These are phyloP conservation scores for Clitoria ternatea DNA, from an alignment of 306 rosid species.

Conservation along the genomic window DNA sequence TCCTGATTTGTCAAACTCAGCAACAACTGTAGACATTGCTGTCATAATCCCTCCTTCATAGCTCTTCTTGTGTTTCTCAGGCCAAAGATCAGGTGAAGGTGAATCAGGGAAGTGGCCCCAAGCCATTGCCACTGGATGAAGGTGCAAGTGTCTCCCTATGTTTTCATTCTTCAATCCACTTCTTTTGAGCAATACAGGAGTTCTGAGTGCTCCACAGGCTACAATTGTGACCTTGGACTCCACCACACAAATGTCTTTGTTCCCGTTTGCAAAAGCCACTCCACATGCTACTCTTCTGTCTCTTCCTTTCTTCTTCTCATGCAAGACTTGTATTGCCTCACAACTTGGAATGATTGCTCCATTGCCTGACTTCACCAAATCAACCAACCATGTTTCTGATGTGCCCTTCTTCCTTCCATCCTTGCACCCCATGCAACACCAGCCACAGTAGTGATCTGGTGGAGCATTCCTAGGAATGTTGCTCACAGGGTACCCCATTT, in stretches of 20 bases:
- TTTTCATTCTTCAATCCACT: constrained; percentile 66
- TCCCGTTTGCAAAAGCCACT: constrained; percentile 42
- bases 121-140: constrained; percentile 79
- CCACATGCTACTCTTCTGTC: constrained; percentile 41
- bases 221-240: constrained; percentile 70
- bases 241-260: constrained; percentile 50
- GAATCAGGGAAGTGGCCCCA: constrained; percentile 82
- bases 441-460: constrained; percentile 69
- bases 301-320: constrained; percentile 40
- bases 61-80: constrained; percentile 60
- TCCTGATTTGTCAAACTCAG: constrained; percentile 45
- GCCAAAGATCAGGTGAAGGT: constrained; percentile 37
- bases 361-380: constrained; percentile 66
- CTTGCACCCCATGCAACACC: constrained; percentile 82
- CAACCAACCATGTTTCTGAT: constrained; percentile 77
- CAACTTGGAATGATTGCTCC: constrained; percentile 66
- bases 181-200: constrained; percentile 55
- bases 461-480: constrained; percentile 66
- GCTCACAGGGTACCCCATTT: constrained; percentile 57
- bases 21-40: constrained; percentile 66
- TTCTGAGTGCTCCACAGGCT: constrained; percentile 78
- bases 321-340: constrained; percentile 52
- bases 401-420: constrained; percentile 72
- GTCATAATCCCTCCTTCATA: constrained; percentile 92
- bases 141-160: constrained; percentile 69